Evolutionary conservation across 75 land plant genomes (phyloP), one percentile per base, ranked within the genome.

Genomic region (Pinus taeda): DNA sequence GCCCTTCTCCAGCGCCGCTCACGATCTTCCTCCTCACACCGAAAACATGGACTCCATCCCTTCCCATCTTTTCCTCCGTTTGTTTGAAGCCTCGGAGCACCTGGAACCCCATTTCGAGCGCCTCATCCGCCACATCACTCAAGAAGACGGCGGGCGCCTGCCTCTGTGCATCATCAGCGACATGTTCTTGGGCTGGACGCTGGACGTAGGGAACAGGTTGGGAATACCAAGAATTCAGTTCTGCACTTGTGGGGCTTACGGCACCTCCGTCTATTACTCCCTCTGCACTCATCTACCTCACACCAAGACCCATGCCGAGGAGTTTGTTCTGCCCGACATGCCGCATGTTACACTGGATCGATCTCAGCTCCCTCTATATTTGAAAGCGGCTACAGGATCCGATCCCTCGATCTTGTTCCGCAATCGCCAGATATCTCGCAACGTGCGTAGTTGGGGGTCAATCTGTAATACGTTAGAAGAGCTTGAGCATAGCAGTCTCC

Each of bases 141-240:
- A 45, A 45, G 59, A 79, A 12, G 81, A 60, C 0, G 26, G n/a
- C 15, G 76, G 15, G 15, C 26, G 14, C 61, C 79, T 77, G n/a
- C 85, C 87, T 3, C 63, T 82, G 2, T 88, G 86, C 78, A 79
- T 91, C 33, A 80, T 91, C 72, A 77, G 85, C 58, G 93, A 91
- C 82, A 66, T 77, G 30, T 88, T 91, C 78, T 59, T 84, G 21
- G 88, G 82, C 3, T 91, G 93, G 93, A 85, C 83, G 24, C 69
- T 65, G 72, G 86, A 83, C 3, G 85, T 85, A 6, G 88, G 85
- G 15, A 78, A 42, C 12, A 63, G 69, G 17, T 57, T 73, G 59
- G 76, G 77, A 0, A 62, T 75, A 13, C 33, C 53, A 6, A 75
- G 74, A 53, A n/a, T 82, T 24, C 53, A 74, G 14, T 83, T 86